phyloP scores from a whole-genome alignment of 805 yeast species.

The Nakazawaea wickerhamii region DNA sequence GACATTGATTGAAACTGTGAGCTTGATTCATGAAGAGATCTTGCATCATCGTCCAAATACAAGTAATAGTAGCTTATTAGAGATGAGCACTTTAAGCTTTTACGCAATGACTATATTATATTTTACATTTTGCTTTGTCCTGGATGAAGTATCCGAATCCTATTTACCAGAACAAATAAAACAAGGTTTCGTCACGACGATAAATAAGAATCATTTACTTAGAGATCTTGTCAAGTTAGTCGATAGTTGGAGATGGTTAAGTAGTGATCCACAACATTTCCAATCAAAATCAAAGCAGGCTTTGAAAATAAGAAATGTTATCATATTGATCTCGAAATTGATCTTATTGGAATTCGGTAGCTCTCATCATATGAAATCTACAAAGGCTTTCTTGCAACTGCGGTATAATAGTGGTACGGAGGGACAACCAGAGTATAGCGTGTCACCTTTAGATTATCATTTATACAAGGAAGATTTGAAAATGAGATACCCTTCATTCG shows the following conservation, averaged over 20 bases:
- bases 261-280: conserved; percentile 20
- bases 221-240: conserved; percentile 40
- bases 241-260: conserved; percentile 63
- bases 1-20: neutral
- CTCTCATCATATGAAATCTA: conserved; percentile 28
- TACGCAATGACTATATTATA: conserved; percentile 25
- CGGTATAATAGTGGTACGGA: conserved; percentile 27
- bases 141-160: conserved; percentile 10
- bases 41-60: conserved; percentile 16
- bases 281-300: conserved; percentile 22
- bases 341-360: conserved; percentile 62
- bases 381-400: conserved; percentile 42
- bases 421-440: conserved; percentile 29
- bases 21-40: neutral
- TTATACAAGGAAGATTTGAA: conserved; percentile 70
- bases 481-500: conserved; percentile 69
- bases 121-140: conserved; percentile 12
- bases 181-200: neutral
- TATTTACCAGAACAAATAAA: conserved; percentile 5
- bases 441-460: conserved; percentile 83
- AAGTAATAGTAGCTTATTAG: conserved; percentile 19
- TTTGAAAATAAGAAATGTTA: conserved; percentile 51
- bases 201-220: conserved; percentile 33
- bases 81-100: conserved; percentile 17
- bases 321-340: conserved; percentile 48